Base-by-base conservation (phyloP, 148 eudicot species). In the Simmondsia chinensis region DNA sequence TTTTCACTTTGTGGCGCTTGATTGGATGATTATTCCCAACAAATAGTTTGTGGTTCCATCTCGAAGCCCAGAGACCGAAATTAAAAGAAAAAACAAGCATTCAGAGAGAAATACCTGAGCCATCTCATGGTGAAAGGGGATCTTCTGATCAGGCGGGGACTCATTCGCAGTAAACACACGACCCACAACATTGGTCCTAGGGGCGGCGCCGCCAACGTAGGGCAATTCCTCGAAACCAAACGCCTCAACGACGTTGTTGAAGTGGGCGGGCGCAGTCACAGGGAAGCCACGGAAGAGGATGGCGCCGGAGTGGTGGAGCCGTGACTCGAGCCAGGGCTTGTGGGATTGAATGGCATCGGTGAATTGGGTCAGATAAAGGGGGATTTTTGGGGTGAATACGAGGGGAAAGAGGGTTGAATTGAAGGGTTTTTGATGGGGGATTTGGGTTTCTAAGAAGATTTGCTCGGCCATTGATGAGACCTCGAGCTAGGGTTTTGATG, bases 121-220 rank as follows among this genome's bases (percentile, higher is more conserved):
- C 97, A 88, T 80, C 49, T 88, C 97, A 38, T 83, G 97, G 33
- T 88, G 97, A 27, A 88, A 88, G 4, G 83, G 87, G 55, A 88
- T 81, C 33, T 88, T 77, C 59, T 80, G 87, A 65, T 83, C 76
- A 43, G 96, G 91, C 0, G 97, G 94, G 11, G 87, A 73, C 46
- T 83, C 97, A 39, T 81, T 88, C 7, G 97, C 83, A 0, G 97
- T 88, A 34, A 77, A 88, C 49, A 88, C 94, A 61, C 91, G 61
- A 0, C 91, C 97, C 2, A 77, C 87, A 3, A 88, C 76, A 14
- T 54, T 67, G 10, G 50, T 80, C 54, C 97, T 41, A 0, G 94
- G 94, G 18, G 91, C 91, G 1, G 80, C 79, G 7, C 94, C 94
- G 8, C 97, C 97, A 0, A 83, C 77, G 13, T 83, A 83, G 0